Base-by-base conservation (phyloP, 2,329 filamentous ascomycete species). In the Fusarium albosuccineum region DNA sequence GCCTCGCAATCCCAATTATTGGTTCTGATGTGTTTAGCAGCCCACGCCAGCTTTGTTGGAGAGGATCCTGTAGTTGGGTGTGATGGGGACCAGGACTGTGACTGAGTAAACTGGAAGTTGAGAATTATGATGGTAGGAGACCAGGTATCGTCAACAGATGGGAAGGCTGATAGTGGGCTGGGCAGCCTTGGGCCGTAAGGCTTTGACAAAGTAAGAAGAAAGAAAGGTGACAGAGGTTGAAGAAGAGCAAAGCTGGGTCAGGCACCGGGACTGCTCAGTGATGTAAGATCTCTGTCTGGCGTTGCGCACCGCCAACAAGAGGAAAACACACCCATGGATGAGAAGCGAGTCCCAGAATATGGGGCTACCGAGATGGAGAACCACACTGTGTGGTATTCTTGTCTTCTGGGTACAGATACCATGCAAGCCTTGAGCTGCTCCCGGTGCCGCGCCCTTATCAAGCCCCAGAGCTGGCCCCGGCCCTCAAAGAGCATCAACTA, bases 301-400 rank as follows among this genome's bases (percentile, higher is more conserved):
- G 40, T 53, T 60, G 44, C 36, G 57, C 60, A 65, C 46, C 44
- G 53, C 57, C 64, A 71, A 64, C 68, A 68, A 69, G n/a, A 65
- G 62, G 64, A 44, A 64, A 68, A 54, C 22, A 61, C 62, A 67
- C 64, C 63, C 64, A 22, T 22, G 22, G 22, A 65, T 64, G 57
- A 66, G 62, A 68, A 67, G 61, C 59, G 64, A 72, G 63, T 62
- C 40, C 62, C 34, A 62, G 62, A 36, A 60, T 53, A 68, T 68
- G 64, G 70, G 68, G 64, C 60, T 57, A 53, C 54, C 57, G 53
- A 42, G 60, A 68, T 69, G 57, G 62, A 55, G 60, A 64, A 55
- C 64, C 70, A 73, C 70, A 70, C 66, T 71, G 70, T 68, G 66
- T 69, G 64, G 66, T 70, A 65, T 66, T 60, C 62, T 71, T 64